phyloP scores from a whole-genome alignment of 2,329 filamentous ascomycete genomes.

The Aspergillus fructus region DNA sequence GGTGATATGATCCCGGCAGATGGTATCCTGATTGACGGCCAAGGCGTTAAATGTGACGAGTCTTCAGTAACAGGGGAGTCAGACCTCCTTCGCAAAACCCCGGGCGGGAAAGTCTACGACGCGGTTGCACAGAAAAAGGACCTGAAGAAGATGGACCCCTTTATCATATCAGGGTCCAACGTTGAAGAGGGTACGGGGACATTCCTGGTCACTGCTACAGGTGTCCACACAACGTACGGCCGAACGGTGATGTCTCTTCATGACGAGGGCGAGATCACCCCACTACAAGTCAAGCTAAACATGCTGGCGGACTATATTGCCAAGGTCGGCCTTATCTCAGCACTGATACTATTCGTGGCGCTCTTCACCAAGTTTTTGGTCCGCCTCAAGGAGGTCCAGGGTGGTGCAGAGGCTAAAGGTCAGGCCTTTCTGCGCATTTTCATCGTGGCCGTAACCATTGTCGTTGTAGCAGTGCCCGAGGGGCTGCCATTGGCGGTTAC shows the following conservation, averaged over 20 bases:
- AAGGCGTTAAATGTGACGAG: conserved; percentile 69
- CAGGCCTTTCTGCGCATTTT: conserved; percentile 59
- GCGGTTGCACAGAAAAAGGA: conserved; percentile 61
- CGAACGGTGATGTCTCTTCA: conserved; percentile 77
- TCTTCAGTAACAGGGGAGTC: conserved; percentile 77
- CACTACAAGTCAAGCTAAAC: conserved; percentile 75
- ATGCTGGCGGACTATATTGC: conserved; percentile 76
- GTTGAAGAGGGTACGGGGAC: conserved; percentile 73
- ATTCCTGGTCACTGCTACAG: conserved; percentile 75
- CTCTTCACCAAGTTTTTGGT: conserved; percentile 76
- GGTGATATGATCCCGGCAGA: conserved; percentile 72
- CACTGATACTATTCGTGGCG: conserved; percentile 73
- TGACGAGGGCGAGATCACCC: conserved; percentile 74
- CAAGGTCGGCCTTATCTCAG: conserved; percentile 70
- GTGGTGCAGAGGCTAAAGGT: conserved; percentile 50
- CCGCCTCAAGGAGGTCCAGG: conserved; percentile 52
- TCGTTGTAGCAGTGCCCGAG: conserved; percentile 62
- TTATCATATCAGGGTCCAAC: conserved; percentile 77
- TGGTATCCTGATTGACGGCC: conserved; percentile 66
- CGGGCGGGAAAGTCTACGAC: conserved; percentile 63
- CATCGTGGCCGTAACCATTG: conserved; percentile 58
- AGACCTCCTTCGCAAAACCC: conserved; percentile 66
- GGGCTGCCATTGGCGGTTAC: conserved; percentile 62
- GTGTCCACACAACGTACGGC: conserved; percentile 71
- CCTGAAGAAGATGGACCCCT: conserved; percentile 69